phyloP scores from a whole-genome alignment of 371 early-diverging fungal species.

The Rhizopus stolonifer region DNA sequence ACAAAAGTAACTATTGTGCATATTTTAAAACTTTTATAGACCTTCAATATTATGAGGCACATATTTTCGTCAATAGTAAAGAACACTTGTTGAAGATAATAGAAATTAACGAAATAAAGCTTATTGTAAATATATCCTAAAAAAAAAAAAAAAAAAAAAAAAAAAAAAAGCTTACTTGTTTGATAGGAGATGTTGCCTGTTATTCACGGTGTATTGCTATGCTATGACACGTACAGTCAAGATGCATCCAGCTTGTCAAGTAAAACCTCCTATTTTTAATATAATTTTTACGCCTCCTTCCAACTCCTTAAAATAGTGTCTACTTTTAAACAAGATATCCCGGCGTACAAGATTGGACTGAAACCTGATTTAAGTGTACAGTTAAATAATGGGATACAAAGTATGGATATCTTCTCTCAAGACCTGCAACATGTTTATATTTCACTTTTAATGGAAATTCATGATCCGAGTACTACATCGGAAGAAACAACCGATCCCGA shows the following conservation, averaged over 20 bases:
- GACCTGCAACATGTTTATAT: background rate
- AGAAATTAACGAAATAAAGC: constrained; percentile 24
- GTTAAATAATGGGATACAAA: background rate
- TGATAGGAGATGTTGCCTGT: constrained; percentile 11
- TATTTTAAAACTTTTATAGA: constrained; percentile 19
- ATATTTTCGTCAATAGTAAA: constrained; percentile 20
- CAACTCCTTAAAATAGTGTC: constrained; percentile 22
- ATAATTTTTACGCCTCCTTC: constrained; percentile 12
- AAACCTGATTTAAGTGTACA: constrained; percentile 25
- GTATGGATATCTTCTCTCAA: background rate
- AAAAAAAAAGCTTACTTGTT: constrained; percentile 1
- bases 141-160: background rate
- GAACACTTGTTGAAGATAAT: constrained; percentile 29
- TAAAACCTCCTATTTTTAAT: constrained; percentile 15
- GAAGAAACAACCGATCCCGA: constrained; percentile 23
- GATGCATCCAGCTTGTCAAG: constrained; percentile 40
- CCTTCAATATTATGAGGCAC: constrained; percentile 29
- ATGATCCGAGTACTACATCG: constrained; percentile 17
- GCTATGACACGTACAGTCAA: constrained; percentile 36
- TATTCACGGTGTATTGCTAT: constrained; percentile 39
- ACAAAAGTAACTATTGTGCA: constrained; percentile 1
- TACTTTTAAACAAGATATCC: constrained; percentile 32
- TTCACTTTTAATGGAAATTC: background rate
- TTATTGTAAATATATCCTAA: background rate
- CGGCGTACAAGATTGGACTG: constrained; percentile 34